Percentiles rank a stretch among this genome's conserved stretches.
These are phyloP conservation scores for Trametes coccinea DNA, from an alignment of 768 basidiomycete species.

Conservation along the genomic window DNA sequence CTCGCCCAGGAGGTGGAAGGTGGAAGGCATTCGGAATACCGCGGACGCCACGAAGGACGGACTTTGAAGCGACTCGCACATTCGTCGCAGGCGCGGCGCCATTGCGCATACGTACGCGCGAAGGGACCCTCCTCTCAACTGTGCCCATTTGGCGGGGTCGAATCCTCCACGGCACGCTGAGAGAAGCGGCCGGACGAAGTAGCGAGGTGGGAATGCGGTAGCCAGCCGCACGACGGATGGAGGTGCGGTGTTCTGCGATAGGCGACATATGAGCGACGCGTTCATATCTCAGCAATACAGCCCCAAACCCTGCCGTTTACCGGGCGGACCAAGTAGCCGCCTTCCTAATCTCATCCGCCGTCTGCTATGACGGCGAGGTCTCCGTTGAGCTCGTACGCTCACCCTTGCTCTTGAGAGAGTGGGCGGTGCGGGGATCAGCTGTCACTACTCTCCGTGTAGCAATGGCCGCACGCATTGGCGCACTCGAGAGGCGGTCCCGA, in stretches of 20 bases:
- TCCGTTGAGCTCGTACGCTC: neutral
- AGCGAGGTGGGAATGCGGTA: constrained; percentile 13
- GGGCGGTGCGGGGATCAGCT: neutral
- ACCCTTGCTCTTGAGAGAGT: neutral
- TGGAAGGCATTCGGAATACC: neutral
- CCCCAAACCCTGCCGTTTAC: constrained; percentile 8
- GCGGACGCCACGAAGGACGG: neutral
- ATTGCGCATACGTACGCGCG: neutral
- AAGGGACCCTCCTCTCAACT: constrained; percentile 2
- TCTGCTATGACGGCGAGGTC: neutral
- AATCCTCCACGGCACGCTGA: constrained; percentile 1
- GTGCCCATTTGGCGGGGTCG: constrained; percentile 10
- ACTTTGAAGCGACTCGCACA: neutral
- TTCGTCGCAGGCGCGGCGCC: neutral
- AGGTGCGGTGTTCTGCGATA: constrained; percentile 14
- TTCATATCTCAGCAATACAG: constrained; percentile 1
- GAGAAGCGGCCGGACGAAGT: constrained; percentile 17
- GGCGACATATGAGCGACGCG: constrained; percentile 7
- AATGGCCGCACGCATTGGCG: neutral
- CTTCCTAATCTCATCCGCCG: neutral
- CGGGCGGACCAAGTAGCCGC: neutral
- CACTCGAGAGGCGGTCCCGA: constrained; percentile 3
- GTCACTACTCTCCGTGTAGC: neutral
- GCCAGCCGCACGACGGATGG: neutral
- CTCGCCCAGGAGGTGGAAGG: neutral